A percentile compares a stretch with the other conserved stretches of the same genome.
Evolutionary conservation across 2,329 filamentous ascomycete species (phyloP).

Genomic region (Penicillium crustosum): DNA sequence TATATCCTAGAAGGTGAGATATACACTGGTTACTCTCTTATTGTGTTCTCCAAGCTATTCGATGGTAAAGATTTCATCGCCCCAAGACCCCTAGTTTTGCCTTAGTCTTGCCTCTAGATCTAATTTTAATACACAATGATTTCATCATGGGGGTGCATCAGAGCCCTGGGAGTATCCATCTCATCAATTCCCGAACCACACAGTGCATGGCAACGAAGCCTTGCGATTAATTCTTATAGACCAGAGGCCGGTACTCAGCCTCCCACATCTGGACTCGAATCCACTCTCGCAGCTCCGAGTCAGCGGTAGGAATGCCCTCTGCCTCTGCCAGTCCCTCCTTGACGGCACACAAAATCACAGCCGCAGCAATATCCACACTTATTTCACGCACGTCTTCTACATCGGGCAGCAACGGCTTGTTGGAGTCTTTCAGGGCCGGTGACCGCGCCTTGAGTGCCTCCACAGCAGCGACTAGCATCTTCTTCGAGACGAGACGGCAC

Average conservation of each 20-base stretch:
- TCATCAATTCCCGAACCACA: neutral
- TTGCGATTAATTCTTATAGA: slow-evolving; percentile 4
- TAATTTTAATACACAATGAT: too few species aligned
- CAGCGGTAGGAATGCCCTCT: slow-evolving; percentile 59
- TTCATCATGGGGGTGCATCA: too few species aligned
- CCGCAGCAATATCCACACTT: slow-evolving; percentile 73
- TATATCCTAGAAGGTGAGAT: too few species aligned
- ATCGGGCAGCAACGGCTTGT: slow-evolving; percentile 70
- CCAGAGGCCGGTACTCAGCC: slow-evolving; percentile 36
- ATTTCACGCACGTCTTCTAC: slow-evolving; percentile 72
- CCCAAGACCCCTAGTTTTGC: too few species aligned
- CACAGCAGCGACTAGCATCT: slow-evolving; percentile 79
- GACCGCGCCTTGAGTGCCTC: slow-evolving; percentile 69
- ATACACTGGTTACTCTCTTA: too few species aligned
- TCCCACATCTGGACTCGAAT: slow-evolving; percentile 47
- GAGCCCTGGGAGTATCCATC: too few species aligned
- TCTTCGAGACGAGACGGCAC: slow-evolving; percentile 65
- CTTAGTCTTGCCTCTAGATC: too few species aligned
- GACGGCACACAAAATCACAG: slow-evolving; percentile 70
- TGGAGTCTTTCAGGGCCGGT: slow-evolving; percentile 66
- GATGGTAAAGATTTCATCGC: too few species aligned
- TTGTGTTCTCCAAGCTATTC: too few species aligned
- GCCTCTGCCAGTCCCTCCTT: slow-evolving; percentile 67
- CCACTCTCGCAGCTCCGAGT: slow-evolving; percentile 40
- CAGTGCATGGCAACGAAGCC: too few species aligned